Conservation (phyloP, 306 rosid species). For the Rosa persica region DNA sequence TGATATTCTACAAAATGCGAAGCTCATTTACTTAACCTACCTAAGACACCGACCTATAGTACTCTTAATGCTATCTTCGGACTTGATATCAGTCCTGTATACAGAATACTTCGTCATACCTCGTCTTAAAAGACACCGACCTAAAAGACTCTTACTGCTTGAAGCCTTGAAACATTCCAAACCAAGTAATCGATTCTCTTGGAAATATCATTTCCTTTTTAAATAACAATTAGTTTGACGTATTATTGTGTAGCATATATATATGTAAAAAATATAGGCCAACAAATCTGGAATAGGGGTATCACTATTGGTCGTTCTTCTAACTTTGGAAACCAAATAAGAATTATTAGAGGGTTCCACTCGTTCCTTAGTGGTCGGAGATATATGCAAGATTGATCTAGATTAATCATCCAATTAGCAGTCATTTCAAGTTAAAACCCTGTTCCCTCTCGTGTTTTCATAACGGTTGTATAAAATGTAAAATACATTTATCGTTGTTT, state of each 20-base stretch:
- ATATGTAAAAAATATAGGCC: too few relatives aligned
- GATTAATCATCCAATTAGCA: too few relatives aligned
- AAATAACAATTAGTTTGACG: not conserved
- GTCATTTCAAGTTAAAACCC: not conserved
- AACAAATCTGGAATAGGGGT: not conserved
- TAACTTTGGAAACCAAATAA: not conserved
- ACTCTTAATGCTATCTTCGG: too few relatives aligned
- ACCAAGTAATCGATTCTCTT: not conserved
- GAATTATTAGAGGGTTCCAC: too few relatives aligned
- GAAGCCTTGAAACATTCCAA: constrained; percentile 7
- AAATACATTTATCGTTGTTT: too few relatives aligned
- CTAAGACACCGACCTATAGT: not conserved
- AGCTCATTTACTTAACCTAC: not conserved
- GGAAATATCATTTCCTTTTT: not conserved
- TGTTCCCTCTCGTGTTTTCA: not conserved
- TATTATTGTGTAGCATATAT: not conserved
- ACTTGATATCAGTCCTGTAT: not conserved
- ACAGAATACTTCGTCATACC: not conserved
- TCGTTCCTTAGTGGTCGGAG: too few relatives aligned
- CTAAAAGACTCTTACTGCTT: too few relatives aligned
- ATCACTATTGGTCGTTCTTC: not conserved
- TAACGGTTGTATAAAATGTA: not conserved
- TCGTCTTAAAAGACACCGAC: too few relatives aligned
- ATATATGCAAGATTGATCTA: not conserved
- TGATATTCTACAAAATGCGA: not conserved